Conservation (phyloP, 257 asterid species). For the Anisodus acutangulus region DNA sequence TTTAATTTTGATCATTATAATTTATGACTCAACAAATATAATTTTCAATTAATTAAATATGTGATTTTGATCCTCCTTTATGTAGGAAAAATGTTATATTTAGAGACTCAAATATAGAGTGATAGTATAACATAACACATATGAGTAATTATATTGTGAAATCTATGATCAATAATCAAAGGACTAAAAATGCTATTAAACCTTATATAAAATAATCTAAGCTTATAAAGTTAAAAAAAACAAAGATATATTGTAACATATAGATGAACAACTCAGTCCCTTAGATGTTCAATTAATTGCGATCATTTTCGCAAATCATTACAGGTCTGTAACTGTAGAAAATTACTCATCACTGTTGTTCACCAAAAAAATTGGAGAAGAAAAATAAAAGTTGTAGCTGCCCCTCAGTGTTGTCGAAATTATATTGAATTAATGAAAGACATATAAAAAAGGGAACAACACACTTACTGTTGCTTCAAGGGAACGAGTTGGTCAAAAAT, state of each 20-base stretch:
- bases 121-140: no score
- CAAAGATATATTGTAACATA: neutral
- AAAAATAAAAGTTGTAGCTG: neutral
- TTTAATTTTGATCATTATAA: no score
- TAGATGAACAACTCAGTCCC: conserved; percentile 21
- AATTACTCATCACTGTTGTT: neutral
- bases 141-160: no score
- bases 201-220: no score
- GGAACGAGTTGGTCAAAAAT: conserved; percentile 26
- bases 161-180: no score
- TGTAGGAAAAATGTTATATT: no score
- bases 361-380: neutral
- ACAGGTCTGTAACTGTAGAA: conserved; percentile 26
- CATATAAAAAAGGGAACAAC: neutral
- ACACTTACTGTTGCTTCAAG: conserved; percentile 4
- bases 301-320: conserved; percentile 22
- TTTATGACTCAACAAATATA: no score
- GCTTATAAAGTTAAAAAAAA: no score
- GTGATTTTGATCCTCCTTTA: no score
- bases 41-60: no score
- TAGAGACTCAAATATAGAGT: no score
- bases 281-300: conserved; percentile 14
- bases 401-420: neutral
- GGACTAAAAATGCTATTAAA: no score
- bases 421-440: neutral